Base-by-base conservation (phyloP, 2,329 filamentous ascomycete genomes). In the Penicillium capsulatum region DNA sequence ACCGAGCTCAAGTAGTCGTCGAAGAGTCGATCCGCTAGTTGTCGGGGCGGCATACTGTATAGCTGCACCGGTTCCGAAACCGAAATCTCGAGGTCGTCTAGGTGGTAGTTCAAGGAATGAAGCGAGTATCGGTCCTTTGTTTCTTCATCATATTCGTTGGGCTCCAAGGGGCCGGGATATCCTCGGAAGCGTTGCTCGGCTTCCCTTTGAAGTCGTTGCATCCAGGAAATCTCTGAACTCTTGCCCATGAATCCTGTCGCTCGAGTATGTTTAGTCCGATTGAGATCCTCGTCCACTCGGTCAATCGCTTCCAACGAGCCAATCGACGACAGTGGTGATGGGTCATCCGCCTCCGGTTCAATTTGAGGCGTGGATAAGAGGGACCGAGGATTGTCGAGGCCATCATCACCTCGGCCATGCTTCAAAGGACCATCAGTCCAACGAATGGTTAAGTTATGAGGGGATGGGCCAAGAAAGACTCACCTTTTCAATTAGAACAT, bases 171-270 rank as follows among this genome's bases (percentile, higher is more conserved):
- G 4, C 57, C 58, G 16, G 60, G 45, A 35, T 60, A 36, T 13
- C 52, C 55, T 42, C 40, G 58, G 10, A 49, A 47, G 27, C 63
- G 53, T 48, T 67, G 55, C 27, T 63, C 58, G 42, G 64, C 57
- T 51, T 70, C 61, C 51, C 53, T 50, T 7, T 60, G 60, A 13
- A 71, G 43, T 22, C 65, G 60, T 45, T 71, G 67, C 50, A 71
- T 61, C 69, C 69, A 72, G 3, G 62, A 67, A 15, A 70, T 56
- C 41, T 71, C 68, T 0, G 68, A 71, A 34, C 67, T 69, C 40
- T 71, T 71, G 4, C 69, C 69, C 55, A 69, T 63, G 43, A 65
- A 71, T 1, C 67, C 66, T 1, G 64, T 70, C 3, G 63, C 59
- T 36, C 63, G 53, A 3, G 61, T 57, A 32, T 55, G 46, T 38